These are phyloP conservation scores for Yarrowia keelungensis DNA, from an alignment of 805 yeast species.

Conservation along the genomic window DNA sequence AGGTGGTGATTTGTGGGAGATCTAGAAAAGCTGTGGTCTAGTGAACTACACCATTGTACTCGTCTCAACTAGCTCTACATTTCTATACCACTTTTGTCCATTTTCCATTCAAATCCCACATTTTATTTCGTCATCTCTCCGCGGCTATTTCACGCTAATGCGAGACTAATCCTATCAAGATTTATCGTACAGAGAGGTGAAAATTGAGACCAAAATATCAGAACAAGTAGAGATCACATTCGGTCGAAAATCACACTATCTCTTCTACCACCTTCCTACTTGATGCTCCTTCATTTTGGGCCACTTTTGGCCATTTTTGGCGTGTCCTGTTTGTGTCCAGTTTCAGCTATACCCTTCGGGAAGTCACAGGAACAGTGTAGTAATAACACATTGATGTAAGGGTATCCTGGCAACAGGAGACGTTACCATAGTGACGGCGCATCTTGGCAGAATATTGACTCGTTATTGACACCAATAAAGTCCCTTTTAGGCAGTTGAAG, in stretches of 20 bases:
- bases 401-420: neutral
- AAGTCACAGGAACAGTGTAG: slow-evolving; percentile 1
- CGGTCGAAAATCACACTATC: too few relatives aligned
- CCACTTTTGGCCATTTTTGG: neutral
- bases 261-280: too few relatives aligned
- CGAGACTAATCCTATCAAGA: neutral
- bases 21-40: too few relatives aligned
- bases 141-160: slow-evolving; percentile 3
- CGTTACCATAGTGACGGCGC: neutral
- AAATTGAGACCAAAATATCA: too few relatives aligned
- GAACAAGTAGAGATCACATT: too few relatives aligned
- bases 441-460: neutral
- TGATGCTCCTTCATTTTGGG: neutral
- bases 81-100: too few relatives aligned
- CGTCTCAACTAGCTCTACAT: too few relatives aligned
- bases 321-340: neutral
- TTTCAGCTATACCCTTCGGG: neutral
- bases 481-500: neutral
- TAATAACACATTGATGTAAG: neutral
- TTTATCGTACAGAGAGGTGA: neutral
- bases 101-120: too few relatives aligned
- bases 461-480: neutral
- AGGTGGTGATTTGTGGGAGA: too few relatives aligned
- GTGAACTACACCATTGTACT: too few relatives aligned
- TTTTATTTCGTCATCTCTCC: neutral